Evolutionary conservation across 2,329 filamentous ascomycete genomes (phyloP).

Genomic region (Chaetomium sp.): DNA sequence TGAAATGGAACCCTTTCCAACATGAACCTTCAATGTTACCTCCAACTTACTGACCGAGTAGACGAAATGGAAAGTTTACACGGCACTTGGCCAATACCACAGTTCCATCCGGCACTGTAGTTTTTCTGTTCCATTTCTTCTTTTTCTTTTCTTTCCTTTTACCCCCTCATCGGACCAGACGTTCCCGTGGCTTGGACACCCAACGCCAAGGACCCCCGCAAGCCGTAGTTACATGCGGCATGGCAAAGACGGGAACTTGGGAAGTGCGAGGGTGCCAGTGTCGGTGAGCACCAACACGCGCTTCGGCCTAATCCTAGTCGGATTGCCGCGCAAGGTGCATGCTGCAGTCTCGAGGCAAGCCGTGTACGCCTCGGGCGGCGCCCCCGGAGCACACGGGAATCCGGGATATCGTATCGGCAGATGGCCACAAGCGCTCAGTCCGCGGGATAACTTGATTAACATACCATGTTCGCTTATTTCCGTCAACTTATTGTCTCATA

Average conservation of each 20-base stretch:
- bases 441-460: background rate
- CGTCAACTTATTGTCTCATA: background rate
- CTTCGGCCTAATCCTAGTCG: too few relatives aligned
- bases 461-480: background rate
- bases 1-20: background rate
- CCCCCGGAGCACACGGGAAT: too few relatives aligned
- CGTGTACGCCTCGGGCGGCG: background rate
- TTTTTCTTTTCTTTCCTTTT: background rate
- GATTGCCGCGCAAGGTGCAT: background rate
- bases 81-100: constrained; percentile 3
- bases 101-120: background rate
- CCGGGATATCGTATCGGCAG: background rate
- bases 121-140: background rate
- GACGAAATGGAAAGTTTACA: background rate
- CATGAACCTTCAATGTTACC: background rate
- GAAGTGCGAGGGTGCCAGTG: background rate
- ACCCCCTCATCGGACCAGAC: background rate
- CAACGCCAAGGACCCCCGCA: background rate
- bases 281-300: background rate
- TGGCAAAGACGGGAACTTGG: background rate
- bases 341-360: background rate
- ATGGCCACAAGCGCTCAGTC: background rate
- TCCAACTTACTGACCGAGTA: background rate
- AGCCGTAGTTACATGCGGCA: background rate
- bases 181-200: constrained; percentile 8